Evolutionary conservation across 176 grass and related monocot genomes (phyloP).

Genomic region (Coix lacrymajobi): DNA sequence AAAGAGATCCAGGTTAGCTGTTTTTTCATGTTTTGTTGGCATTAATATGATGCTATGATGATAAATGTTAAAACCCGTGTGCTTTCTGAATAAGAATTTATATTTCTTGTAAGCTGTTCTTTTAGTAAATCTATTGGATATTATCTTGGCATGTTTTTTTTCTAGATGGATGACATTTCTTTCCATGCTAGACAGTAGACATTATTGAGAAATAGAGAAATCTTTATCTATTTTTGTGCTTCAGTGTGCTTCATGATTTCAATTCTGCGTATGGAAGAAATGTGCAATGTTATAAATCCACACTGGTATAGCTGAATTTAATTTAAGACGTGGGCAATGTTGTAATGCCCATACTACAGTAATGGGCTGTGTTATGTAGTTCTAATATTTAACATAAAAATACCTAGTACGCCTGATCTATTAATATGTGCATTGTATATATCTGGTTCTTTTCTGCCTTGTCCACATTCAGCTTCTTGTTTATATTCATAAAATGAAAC

Average conservation of each 20-base stretch:
- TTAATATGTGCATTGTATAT: background rate
- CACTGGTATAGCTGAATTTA: background rate
- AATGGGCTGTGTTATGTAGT: background rate
- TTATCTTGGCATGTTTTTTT: background rate
- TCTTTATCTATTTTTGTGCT: background rate
- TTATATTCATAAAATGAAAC: background rate
- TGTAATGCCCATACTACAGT: background rate
- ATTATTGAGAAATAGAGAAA: background rate
- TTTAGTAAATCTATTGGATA: background rate
- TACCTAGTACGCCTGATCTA: background rate
- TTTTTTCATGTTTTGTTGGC: background rate
- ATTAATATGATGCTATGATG: background rate
- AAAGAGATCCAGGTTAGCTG: slow-evolving; percentile 85
- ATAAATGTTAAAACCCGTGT: background rate
- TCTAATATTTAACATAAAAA: background rate
- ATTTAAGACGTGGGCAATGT: background rate
- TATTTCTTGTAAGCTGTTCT: background rate
- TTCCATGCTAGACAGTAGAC: background rate
- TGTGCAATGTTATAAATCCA: background rate
- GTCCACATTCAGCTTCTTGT: background rate
- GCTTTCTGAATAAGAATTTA: background rate
- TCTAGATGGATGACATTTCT: background rate
- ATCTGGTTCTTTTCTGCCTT: background rate
- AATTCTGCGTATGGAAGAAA: background rate
- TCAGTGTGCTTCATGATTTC: background rate